Percentiles rank a stretch among this genome's conserved stretches.
phyloP scores from a whole-genome alignment of 805 yeast species.

The Jamesozyma piceae region DNA sequence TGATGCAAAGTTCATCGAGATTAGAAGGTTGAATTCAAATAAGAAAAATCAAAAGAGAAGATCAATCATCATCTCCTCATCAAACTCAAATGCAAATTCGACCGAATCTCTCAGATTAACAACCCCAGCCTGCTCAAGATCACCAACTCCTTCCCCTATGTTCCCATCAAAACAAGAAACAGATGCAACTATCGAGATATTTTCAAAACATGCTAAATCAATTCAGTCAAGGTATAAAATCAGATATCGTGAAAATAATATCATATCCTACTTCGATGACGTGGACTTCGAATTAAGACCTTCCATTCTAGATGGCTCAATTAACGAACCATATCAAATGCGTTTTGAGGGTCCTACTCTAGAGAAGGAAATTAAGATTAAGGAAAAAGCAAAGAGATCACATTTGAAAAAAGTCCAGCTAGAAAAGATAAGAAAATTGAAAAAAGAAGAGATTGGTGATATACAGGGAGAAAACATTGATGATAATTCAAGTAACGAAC shows the following conservation, averaged over 20 bases:
- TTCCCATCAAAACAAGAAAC: background rate
- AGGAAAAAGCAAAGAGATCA: constrained; percentile 7
- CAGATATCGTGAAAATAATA: constrained; percentile 13
- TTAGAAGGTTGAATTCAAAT: constrained; percentile 13
- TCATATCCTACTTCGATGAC: constrained; percentile 48
- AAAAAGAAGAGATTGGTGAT: background rate
- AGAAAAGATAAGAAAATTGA: background rate
- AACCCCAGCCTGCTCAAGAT: background rate
- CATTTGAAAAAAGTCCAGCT: background rate
- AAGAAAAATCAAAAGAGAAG: constrained; percentile 7
- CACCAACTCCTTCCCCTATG: background rate
- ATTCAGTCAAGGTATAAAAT: background rate
- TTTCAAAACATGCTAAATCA: background rate
- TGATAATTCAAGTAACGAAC: background rate
- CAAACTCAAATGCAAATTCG: background rate
- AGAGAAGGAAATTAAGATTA: constrained; percentile 17
- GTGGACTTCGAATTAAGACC: constrained; percentile 37
- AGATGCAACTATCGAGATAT: background rate
- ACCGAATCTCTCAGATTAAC: background rate
- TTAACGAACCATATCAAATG: constrained; percentile 22
- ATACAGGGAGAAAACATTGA: background rate
- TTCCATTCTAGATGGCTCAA: constrained; percentile 44
- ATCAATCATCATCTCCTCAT: constrained; percentile 8
- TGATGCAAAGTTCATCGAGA: constrained; percentile 12
- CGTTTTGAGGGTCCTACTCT: constrained; percentile 26